A percentile compares a stretch with the other conserved stretches of the same genome.
Conservation (phyloP, 305 asterid species). For the Fraxinus sp. region DNA sequence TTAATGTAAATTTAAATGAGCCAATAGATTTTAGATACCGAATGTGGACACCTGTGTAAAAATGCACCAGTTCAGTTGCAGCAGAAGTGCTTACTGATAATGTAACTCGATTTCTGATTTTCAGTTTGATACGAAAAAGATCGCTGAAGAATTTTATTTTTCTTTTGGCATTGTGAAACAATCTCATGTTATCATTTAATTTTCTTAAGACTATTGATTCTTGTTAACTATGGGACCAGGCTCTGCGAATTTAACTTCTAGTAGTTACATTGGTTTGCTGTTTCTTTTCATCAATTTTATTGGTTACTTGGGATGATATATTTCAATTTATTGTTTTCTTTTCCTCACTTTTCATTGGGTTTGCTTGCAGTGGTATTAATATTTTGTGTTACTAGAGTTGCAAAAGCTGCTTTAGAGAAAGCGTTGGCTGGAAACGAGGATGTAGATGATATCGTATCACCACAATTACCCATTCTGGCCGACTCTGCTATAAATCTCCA, state of each 20-base stretch:
- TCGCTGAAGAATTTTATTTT: neutral
- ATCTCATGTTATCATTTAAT: neutral
- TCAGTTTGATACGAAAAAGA: neutral
- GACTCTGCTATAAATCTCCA: constrained; percentile 41
- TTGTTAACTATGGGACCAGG: neutral
- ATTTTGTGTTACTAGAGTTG: constrained; percentile 70
- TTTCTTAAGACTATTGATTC: neutral
- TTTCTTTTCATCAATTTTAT: neutral
- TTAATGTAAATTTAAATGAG: neutral
- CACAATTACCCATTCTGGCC: constrained; percentile 36
- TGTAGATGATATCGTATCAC: constrained; percentile 30
- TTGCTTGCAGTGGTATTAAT: constrained; percentile 55
- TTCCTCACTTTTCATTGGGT: neutral
- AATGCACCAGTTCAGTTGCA: neutral
- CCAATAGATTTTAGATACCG: neutral
- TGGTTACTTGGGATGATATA: neutral
- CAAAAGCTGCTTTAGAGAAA: constrained; percentile 81
- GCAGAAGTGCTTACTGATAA: neutral
- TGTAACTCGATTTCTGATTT: neutral
- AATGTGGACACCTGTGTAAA: neutral
- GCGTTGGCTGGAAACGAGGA: constrained; percentile 88
- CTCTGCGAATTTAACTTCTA: neutral
- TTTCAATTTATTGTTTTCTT: neutral
- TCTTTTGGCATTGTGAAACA: neutral
- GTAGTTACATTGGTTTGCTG: neutral